phyloP scores from a whole-genome alignment of 768 basidiomycete species.

The Serendipita vermifera region DNA sequence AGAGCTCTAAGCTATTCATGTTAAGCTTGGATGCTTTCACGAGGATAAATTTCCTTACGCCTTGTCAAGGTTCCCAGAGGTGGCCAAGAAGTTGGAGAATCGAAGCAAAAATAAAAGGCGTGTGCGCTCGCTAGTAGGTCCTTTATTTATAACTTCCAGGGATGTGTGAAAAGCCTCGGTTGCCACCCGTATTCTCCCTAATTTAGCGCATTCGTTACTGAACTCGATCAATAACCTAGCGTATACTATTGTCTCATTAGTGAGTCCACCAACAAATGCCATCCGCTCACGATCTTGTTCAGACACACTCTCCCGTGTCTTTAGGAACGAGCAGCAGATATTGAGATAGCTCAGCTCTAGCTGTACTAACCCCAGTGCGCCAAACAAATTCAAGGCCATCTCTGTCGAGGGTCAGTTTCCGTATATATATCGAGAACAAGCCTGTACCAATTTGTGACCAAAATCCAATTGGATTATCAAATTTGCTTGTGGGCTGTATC shows the following conservation, averaged over 20 bases:
- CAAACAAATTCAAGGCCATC: neutral
- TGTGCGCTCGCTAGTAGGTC: too few species aligned
- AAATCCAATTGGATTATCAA: too few species aligned
- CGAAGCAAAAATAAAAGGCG: conserved; percentile 8
- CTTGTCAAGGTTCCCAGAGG: conserved; percentile 13
- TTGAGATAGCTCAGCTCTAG: neutral
- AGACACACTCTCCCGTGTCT: neutral
- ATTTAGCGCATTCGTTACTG: neutral
- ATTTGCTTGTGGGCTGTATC: too few species aligned
- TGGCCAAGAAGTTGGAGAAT: conserved; percentile 7
- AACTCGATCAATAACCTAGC: neutral
- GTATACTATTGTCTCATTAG: neutral
- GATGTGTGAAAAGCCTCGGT: too few species aligned
- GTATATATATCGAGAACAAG: conserved; percentile 70
- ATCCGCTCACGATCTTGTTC: neutral
- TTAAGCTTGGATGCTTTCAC: neutral
- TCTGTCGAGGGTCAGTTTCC: conserved; percentile 53
- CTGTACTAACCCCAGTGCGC: neutral
- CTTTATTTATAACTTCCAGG: too few species aligned
- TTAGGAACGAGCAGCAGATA: neutral
- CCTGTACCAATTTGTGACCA: conserved; percentile 8
- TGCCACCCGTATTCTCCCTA: too few species aligned
- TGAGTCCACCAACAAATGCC: neutral
- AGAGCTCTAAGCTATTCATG: conserved; percentile 12
- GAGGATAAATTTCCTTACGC: neutral